Evolutionary conservation across 345 rosid species (phyloP), one percentile per base, ranked within the genome.

Genomic region (Pistacia integerrima): DNA sequence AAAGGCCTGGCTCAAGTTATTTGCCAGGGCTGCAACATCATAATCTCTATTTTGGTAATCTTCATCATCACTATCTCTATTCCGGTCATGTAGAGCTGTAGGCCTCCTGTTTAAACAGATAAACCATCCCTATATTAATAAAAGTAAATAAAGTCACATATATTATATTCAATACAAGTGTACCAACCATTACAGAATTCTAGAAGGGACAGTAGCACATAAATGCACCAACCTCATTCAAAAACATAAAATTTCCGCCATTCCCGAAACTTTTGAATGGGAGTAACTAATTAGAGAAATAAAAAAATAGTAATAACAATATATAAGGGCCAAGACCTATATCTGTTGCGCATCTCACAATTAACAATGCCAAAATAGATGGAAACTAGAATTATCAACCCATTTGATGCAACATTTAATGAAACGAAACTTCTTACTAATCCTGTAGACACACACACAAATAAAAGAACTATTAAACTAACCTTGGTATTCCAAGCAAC

Each of bases 21-120:
- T 94, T 81, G 97, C 97, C 64, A 94, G 84, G 77, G 92, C 97
- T 59, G 97, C 94, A 83, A 91, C 97, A 84, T 94, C 97, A 81
- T 90, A 94, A 80, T 94, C 98, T 84, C 98, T 90, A 79, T 94
- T 96, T 70, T 90, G 98, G 78, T 91, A 91, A 85, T 91, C 97
- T 82, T 91, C 98, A 74, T 92, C 98, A 83, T 91, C 97, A 61
- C 97, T 92, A 82, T 94, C 97, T 85, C 95, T 90, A 58, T 78
- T 82, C 60, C 89, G 91, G 78, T 94, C 97, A 69, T 89, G 97
- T 75, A 90, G 82, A 61, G 95, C 90, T 46, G 95, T 90, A 59
- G 97, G 98, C 77, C 97, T 88, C 94, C 98, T 94, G 90, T 81
- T 71, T 80, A 61, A 79, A 69, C 59, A 16, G 63, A 79, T 61